A percentile compares a stretch with the other conserved stretches of the same genome.
These are phyloP conservation scores for Choanephora cucurbitarum DNA, from an alignment of 371 early-diverging fungal genomes.

Conservation along the genomic window DNA sequence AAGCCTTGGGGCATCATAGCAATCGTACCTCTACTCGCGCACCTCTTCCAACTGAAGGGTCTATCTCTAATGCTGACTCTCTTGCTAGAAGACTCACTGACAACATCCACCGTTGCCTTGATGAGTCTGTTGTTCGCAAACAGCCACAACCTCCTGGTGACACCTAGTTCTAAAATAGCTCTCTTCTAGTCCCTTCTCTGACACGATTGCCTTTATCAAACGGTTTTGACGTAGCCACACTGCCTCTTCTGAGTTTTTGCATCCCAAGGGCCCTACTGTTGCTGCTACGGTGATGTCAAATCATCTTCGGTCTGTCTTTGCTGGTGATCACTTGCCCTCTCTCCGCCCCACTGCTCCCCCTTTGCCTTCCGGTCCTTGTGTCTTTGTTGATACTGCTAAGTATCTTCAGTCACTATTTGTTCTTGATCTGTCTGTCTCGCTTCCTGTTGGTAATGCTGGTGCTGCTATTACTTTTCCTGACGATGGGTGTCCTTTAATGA, in stretches of 20 bases:
- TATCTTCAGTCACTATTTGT: not conserved
- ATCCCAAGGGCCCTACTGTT: slow-evolving; percentile 16
- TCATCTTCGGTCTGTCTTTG: slow-evolving; percentile 4
- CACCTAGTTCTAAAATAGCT: slow-evolving; percentile 10
- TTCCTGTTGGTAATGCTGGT: no score
- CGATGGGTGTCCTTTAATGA: no score
- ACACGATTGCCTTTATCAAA: slow-evolving; percentile 7
- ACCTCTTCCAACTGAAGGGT: not conserved
- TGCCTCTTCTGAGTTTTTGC: not conserved
- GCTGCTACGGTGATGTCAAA: slow-evolving; percentile 12
- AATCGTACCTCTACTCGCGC: not conserved
- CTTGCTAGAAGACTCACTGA: not conserved
- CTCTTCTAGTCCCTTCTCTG: slow-evolving; percentile 1
- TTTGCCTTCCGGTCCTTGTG: slow-evolving; percentile 4
- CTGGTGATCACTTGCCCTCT: slow-evolving; percentile 1
- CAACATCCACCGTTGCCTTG: slow-evolving; percentile 1
- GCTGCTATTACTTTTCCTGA: no score
- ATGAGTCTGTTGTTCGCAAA: slow-evolving; percentile 6
- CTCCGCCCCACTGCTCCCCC: not conserved
- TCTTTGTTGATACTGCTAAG: not conserved
- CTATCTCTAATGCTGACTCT: not conserved
- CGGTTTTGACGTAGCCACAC: not conserved
- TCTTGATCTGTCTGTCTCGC: not conserved
- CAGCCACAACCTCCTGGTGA: not conserved
- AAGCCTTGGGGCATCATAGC: no score